Evolutionary conservation across 106 monocot species (phyloP).

Genomic region (Dioscorea dumetorum): DNA sequence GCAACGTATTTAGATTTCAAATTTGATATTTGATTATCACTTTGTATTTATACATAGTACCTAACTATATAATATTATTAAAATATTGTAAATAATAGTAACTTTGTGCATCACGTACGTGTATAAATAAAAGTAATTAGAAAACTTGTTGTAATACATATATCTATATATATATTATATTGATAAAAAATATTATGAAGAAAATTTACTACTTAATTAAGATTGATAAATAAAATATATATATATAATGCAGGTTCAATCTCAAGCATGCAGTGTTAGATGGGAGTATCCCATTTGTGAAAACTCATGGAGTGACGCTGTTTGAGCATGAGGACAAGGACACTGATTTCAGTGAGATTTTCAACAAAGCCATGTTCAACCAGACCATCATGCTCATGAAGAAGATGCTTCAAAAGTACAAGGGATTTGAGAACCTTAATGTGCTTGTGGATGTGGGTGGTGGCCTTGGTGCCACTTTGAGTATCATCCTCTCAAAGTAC

Average conservation of each 20-base stretch:
- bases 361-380: constrained; percentile 27
- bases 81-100: too few relatives aligned
- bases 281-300: background rate
- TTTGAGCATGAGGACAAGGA: constrained; percentile 12
- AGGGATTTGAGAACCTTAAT: constrained; percentile 12
- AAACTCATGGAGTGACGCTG: background rate
- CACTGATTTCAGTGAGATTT: constrained; percentile 14
- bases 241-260: constrained; percentile 6
- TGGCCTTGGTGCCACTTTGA: constrained; percentile 18
- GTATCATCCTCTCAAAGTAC: constrained; percentile 24
- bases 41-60: too few relatives aligned
- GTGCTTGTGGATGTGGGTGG: constrained; percentile 28
- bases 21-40: too few relatives aligned
- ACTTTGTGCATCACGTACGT: too few relatives aligned
- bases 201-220: too few relatives aligned
- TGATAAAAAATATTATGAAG: too few relatives aligned
- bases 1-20: too few relatives aligned
- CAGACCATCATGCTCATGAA: constrained; percentile 28
- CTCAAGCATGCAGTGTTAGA: constrained; percentile 14
- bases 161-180: too few relatives aligned
- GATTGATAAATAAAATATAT: too few relatives aligned
- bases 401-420: constrained; percentile 18
- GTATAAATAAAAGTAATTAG: too few relatives aligned
- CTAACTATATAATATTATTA: too few relatives aligned
- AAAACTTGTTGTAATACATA: too few relatives aligned